Evolutionary conservation across 345 rosid species (phyloP).

Genomic region (Citrus trifoliata): DNA sequence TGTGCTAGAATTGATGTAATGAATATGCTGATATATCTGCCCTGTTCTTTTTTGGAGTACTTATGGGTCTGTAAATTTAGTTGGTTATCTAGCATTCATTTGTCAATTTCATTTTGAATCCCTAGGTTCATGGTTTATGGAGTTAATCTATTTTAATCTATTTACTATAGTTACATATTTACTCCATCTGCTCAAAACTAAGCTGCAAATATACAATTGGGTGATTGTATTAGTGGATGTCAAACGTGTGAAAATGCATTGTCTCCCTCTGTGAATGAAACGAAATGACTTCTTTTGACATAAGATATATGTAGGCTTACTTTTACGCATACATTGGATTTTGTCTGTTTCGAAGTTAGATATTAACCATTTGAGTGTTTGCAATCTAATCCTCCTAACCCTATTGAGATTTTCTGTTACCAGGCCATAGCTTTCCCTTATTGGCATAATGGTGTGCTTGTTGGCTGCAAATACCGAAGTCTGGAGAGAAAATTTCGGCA

Average conservation of each 20-base stretch:
- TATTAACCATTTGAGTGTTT: not conserved
- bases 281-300: not conserved
- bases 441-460: constrained; percentile 31
- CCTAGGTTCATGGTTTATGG: not conserved
- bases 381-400: not conserved
- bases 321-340: not conserved
- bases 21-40: not conserved
- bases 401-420: constrained; percentile 1
- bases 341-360: not conserved
- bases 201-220: not conserved
- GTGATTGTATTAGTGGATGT: not conserved
- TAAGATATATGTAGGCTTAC: not conserved
- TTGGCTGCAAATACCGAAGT: constrained; percentile 51
- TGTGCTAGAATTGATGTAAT: not conserved
- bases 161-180: too few relatives aligned
- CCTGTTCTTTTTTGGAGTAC: not conserved
- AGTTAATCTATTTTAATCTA: not conserved
- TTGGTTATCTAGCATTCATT: not conserved
- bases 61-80: not conserved
- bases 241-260: not conserved
- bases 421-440: constrained; percentile 51
- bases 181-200: not conserved
- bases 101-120: not conserved
- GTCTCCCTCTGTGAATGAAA: not conserved
- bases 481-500: constrained; percentile 43